These are phyloP conservation scores for Combretum micranthum DNA, from an alignment of 345 rosid genomes.

Conservation along the genomic window DNA sequence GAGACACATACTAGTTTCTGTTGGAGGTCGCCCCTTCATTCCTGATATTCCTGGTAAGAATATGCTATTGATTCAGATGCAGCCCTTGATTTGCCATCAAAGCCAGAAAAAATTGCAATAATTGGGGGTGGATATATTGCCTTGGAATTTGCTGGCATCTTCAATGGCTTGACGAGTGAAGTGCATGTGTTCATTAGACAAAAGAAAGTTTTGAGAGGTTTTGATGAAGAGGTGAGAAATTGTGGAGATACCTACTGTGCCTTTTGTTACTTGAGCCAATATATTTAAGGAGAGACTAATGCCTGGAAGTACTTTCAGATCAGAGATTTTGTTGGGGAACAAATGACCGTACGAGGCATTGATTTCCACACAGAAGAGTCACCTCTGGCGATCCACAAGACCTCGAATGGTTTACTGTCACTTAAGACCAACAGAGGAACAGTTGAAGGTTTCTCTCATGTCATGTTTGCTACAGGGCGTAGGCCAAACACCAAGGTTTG, in stretches of 20 bases:
- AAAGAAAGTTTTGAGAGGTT: constrained; percentile 85
- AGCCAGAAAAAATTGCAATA: constrained; percentile 74
- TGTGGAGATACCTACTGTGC: constrained; percentile 2
- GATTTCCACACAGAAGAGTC: constrained; percentile 85
- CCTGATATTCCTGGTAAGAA: constrained; percentile 90
- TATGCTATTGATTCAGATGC: constrained; percentile 87
- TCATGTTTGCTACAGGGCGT: constrained; percentile 98
- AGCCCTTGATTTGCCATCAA: constrained; percentile 89
- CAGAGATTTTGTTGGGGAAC: constrained; percentile 85
- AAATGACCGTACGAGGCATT: constrained; percentile 85
- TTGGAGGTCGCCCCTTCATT: constrained; percentile 86
- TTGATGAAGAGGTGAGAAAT: constrained; percentile 80
- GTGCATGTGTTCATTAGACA: constrained; percentile 93
- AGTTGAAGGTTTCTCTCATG: constrained; percentile 76
- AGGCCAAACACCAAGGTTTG: constrained; percentile 84
- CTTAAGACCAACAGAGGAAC: constrained; percentile 86
- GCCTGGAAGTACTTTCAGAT: constrained; percentile 27
- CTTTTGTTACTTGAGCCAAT: constrained; percentile 1
- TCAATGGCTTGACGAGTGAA: constrained; percentile 70
- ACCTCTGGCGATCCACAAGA: constrained; percentile 72
- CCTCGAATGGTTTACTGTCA: constrained; percentile 73
- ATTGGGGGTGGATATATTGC: constrained; percentile 95
- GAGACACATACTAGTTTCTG: constrained; percentile 69
- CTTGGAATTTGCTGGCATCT: constrained; percentile 85
- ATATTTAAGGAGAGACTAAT: not conserved